phyloP scores from a whole-genome alignment of 108 stramenopile species.

The Nitzschia palea region DNA sequence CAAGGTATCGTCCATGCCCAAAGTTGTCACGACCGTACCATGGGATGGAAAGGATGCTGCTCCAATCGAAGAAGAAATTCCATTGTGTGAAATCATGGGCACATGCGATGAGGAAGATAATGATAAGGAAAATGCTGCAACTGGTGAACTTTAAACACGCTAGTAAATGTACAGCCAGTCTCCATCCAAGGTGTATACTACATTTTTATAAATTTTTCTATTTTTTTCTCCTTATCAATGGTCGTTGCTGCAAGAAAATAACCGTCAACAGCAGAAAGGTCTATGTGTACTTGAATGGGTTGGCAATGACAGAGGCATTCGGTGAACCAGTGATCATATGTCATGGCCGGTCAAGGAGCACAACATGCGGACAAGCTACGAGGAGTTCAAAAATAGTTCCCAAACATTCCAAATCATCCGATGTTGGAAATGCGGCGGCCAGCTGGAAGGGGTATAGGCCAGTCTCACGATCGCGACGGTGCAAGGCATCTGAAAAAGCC shows the following conservation, averaged over 20 bases:
- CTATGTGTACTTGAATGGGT: too few species aligned
- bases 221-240: too few species aligned
- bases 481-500: background rate
- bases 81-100: slow-evolving; percentile 38
- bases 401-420: slow-evolving; percentile 10
- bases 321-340: too few species aligned
- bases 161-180: too few species aligned
- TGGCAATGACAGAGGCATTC: too few species aligned
- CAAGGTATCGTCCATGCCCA: slow-evolving; percentile 17
- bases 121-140: too few species aligned
- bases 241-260: too few species aligned
- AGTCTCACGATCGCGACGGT: slow-evolving; percentile 15
- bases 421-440: slow-evolving; percentile 15
- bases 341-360: too few species aligned
- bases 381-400: slow-evolving; percentile 31
- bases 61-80: slow-evolving; percentile 32
- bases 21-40: slow-evolving; percentile 18
- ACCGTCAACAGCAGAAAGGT: too few species aligned
- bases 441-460: slow-evolving; percentile 33
- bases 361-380: slow-evolving; percentile 16
- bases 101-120: slow-evolving; percentile 26
- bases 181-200: too few species aligned
- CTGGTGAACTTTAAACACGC: slow-evolving; percentile 5
- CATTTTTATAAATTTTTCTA: too few species aligned
- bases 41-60: slow-evolving; percentile 45